Base-by-base conservation (phyloP, 805 yeast species). In the Yarrowia sp. region DNA sequence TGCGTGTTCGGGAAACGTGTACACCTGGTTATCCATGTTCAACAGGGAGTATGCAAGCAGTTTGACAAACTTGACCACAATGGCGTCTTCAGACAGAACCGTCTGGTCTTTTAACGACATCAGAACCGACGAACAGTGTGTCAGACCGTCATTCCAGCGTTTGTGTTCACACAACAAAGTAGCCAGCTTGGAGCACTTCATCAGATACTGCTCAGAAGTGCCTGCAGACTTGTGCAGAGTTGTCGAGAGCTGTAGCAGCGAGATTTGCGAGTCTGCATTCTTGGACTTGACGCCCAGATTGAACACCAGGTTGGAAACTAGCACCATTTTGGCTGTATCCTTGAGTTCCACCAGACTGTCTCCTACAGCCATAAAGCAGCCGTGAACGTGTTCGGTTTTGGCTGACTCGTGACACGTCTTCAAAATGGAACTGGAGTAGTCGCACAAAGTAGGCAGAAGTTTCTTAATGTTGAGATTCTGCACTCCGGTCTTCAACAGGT, bases 141-240 rank as follows among this genome's bases (percentile, higher is more conserved):
- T 9, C 4, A 58, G 8, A 3, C n/a, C 33, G 2, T 58, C 63
- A 1, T 6, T 26, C 63, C 63, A 58, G 11, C 32, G 51, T 19
- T 58, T 58, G 21, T 16, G 14, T 10, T 58, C 63, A 28, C 63
- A 58, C 41, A 43, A 5, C 22, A 41, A 4, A 14, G 36, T 38
- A 4, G 46, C 46, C 26, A 54, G 11, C 46, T 38, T 38, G 19
- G 61, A 54, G 7, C 61, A 54, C 21, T 54, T 54, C 35, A 54
- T 35, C 19, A 54, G 46, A 36, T 54, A 54, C 36, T 38, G 46
- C 14, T 54, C 61, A 4, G 46, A 38, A 17, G n/a, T 35, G 28
- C 61, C 46, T 6, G 46, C 61, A 12, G 61, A 26, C 24, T 19
- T 54, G 61, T 54, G 61, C 12, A 54, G n/a, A 8, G 33, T 54